Percentiles rank a stretch among this genome's conserved stretches.
phyloP scores from a whole-genome alignment of 192 early-diverging fungal species.

The Backusella tarrabulga region DNA sequence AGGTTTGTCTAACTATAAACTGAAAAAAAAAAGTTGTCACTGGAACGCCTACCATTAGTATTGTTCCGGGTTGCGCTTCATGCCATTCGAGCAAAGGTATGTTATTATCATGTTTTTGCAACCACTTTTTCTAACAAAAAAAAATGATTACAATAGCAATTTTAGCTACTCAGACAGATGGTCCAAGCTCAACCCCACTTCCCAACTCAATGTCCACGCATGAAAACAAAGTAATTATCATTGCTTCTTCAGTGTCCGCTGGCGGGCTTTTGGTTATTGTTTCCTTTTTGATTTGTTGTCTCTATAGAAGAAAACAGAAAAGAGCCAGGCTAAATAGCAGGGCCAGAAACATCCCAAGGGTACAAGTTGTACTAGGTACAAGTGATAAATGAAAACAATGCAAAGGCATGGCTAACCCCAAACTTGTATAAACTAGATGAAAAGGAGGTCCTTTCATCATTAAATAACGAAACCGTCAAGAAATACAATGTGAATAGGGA shows the following conservation, averaged over 20 bases:
- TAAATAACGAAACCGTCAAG: not conserved
- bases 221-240: not conserved
- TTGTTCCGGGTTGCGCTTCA: not conserved
- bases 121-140: not conserved
- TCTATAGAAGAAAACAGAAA: not conserved
- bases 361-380: not conserved
- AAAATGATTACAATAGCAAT: too few relatives aligned
- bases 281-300: conserved; percentile 4
- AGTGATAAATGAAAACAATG: not conserved
- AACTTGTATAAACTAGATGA: not conserved
- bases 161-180: not conserved
- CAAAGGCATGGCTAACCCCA: not conserved
- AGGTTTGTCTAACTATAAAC: not conserved
- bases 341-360: not conserved
- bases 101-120: not conserved
- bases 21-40: not conserved
- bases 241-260: conserved; percentile 1
- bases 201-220: not conserved
- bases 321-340: not conserved
- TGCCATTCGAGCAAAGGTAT: not conserved
- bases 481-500: not conserved
- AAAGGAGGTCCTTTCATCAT: not conserved
- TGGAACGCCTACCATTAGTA: not conserved
- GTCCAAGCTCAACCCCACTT: not conserved
- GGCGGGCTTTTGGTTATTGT: not conserved